These are phyloP conservation scores for Aspergillus aculeatinus DNA, from an alignment of 2,329 filamentous ascomycete genomes.

Conservation along the genomic window DNA sequence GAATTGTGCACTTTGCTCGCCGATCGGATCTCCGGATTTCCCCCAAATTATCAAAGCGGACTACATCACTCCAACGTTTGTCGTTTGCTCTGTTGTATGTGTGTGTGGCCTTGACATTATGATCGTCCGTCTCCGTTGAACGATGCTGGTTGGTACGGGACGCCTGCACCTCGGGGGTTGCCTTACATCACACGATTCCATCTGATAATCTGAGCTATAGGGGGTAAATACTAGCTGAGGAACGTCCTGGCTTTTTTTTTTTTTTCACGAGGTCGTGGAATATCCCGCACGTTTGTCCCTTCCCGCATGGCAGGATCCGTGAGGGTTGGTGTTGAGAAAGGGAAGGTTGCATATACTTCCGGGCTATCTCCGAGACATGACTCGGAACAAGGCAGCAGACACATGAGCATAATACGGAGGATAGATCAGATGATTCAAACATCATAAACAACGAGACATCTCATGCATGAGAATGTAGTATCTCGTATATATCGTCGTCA, in stretches of 20 bases:
- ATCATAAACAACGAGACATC: background rate
- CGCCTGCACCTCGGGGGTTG: background rate
- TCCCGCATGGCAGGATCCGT: background rate
- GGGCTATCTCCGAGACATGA: background rate
- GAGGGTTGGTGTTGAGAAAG: background rate
- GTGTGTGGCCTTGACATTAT: constrained; percentile 13
- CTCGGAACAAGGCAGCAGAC: background rate
- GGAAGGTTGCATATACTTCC: background rate
- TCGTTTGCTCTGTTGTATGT: background rate
- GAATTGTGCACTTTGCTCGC: background rate
- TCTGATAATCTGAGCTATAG: background rate
- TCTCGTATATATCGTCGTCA: background rate
- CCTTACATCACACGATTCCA: constrained; percentile 4
- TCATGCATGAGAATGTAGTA: background rate
- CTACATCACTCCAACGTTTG: background rate
- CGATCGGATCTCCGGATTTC: background rate
- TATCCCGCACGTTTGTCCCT: background rate
- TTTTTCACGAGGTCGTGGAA: background rate
- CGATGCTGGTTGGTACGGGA: background rate
- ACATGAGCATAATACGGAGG: background rate
- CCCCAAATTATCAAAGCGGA: background rate
- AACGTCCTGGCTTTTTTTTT: background rate
- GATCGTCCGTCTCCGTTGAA: constrained; percentile 8
- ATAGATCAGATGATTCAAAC: background rate
- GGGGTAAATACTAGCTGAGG: background rate